Percentiles rank a stretch among this genome's conserved stretches.
Evolutionary conservation across 2,329 filamentous ascomycete genomes (phyloP).

Genomic region (Fusarium sororula): DNA sequence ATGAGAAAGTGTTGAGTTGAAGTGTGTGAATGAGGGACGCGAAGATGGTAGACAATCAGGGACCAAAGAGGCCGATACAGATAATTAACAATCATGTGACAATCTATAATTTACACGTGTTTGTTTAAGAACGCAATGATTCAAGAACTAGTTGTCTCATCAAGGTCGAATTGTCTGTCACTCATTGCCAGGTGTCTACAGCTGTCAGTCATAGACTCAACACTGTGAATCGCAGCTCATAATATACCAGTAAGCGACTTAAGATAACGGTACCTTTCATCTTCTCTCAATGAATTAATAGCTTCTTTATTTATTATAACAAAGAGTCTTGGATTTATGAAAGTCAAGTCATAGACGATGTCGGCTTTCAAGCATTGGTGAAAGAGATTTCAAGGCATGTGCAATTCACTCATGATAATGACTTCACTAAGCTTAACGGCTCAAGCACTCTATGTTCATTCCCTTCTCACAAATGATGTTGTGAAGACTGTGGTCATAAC

Average conservation of each 20-base stretch:
- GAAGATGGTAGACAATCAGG: background rate
- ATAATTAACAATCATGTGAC: background rate
- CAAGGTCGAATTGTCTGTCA: background rate
- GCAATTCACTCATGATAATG: background rate
- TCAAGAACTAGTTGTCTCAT: background rate
- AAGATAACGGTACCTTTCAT: too few species aligned
- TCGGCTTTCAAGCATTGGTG: too few species aligned
- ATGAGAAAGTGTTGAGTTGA: background rate
- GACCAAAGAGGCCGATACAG: background rate
- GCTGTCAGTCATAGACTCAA: background rate
- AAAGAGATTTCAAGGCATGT: background rate
- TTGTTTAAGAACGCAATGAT: background rate
- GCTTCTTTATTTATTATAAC: background rate
- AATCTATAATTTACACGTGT: background rate
- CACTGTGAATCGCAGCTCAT: background rate
- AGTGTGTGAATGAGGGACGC: background rate
- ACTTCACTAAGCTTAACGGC: background rate
- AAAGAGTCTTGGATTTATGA: background rate
- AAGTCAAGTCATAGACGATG: background rate
- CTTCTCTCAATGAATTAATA: too few species aligned
- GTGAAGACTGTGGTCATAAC: too few species aligned
- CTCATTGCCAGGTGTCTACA: background rate
- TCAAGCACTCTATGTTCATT: background rate
- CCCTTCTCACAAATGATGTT: background rate
- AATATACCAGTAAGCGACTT: background rate